Percentiles rank a stretch among this genome's conserved stretches.
Conservation (phyloP, 768 basidiomycete genomes). For the Cubamyces lactineus region DNA sequence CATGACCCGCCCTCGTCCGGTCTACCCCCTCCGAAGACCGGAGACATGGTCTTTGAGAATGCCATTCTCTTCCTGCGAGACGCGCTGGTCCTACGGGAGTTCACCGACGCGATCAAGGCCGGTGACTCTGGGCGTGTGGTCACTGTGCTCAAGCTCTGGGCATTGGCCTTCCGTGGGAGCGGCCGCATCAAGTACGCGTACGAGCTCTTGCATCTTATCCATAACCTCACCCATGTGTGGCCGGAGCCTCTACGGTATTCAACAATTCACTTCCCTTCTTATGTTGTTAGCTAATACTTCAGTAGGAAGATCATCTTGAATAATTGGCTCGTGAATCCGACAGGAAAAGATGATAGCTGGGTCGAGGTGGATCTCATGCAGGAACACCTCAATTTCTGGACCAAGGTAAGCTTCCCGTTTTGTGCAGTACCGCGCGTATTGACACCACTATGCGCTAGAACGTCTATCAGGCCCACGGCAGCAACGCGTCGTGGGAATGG, state of each 20-base stretch:
- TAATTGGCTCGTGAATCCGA: constrained; percentile 40
- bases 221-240: constrained; percentile 27
- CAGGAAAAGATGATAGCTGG: constrained; percentile 29
- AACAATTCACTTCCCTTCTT: background rate
- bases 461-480: constrained; percentile 38
- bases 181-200: constrained; percentile 36
- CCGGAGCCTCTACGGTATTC: constrained; percentile 20
- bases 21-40: background rate
- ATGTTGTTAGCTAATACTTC: background rate
- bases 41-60: constrained; percentile 31
- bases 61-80: constrained; percentile 36
- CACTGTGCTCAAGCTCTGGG: constrained; percentile 29
- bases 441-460: constrained; percentile 10
- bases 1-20: background rate
- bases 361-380: constrained; percentile 39
- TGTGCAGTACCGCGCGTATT: background rate
- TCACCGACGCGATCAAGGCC: constrained; percentile 30
- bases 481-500: constrained; percentile 42
- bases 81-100: constrained; percentile 31
- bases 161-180: constrained; percentile 31
- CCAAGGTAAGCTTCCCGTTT: constrained; percentile 31
- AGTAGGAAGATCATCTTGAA: constrained; percentile 33
- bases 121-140: constrained; percentile 37
- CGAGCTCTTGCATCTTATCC: constrained; percentile 22
- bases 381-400: constrained; percentile 40